phyloP scores from a whole-genome alignment of 106 monocot species.

The Triglochin maritima region DNA sequence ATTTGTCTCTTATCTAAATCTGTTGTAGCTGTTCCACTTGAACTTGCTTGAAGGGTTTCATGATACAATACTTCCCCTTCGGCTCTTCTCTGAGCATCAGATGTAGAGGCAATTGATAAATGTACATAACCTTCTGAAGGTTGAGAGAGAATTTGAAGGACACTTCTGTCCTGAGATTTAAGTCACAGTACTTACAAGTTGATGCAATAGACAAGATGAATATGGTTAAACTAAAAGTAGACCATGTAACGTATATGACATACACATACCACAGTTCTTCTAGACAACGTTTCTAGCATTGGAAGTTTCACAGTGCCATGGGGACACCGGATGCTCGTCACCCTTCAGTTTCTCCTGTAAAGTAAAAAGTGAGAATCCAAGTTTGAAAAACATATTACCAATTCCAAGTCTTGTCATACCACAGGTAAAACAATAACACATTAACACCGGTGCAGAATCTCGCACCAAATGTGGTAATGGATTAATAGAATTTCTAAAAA shows the following conservation, averaged over 20 bases:
- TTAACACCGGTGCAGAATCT: not conserved
- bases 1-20: slow-evolving; percentile 21
- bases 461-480: not conserved
- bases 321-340: slow-evolving; percentile 76
- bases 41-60: slow-evolving; percentile 18
- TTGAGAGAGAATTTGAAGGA: slow-evolving; percentile 69
- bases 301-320: slow-evolving; percentile 40
- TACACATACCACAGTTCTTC: slow-evolving; percentile 7
- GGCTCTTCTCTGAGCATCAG: slow-evolving; percentile 24
- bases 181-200: not conserved
- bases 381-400: not conserved
- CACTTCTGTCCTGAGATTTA: slow-evolving; percentile 37
- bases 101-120: slow-evolving; percentile 41
- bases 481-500: not conserved
- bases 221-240: not conserved
- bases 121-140: slow-evolving; percentile 42
- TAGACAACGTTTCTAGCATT: slow-evolving; percentile 24
- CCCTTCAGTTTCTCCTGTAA: slow-evolving; percentile 74
- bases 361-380: not conserved
- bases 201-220: not conserved
- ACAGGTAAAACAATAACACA: not conserved
- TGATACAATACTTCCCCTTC: slow-evolving; percentile 27
- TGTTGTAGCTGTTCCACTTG: slow-evolving; percentile 9
- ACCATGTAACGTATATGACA: slow-evolving; percentile 1
- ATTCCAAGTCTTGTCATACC: not conserved